Evolutionary conservation across 2,329 filamentous ascomycete genomes (phyloP).

Genomic region (Aspergillus aculeatinus): DNA sequence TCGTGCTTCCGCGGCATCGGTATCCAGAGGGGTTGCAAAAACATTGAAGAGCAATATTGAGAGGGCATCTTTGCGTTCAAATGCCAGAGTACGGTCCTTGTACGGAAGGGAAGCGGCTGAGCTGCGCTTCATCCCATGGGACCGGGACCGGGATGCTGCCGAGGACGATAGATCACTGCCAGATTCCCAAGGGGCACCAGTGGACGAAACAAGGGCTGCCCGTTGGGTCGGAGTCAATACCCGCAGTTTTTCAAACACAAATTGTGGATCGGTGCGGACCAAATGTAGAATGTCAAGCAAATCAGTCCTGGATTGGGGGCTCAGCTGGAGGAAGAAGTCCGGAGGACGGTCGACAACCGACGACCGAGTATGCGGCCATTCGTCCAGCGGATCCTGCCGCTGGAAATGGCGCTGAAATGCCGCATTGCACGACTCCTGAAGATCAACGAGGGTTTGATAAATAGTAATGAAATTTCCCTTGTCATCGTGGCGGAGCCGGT

Average conservation of each 20-base stretch:
- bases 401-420: conserved; percentile 33
- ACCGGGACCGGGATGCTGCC: conserved; percentile 57
- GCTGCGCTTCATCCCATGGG: conserved; percentile 48
- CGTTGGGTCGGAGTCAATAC: conserved; percentile 75
- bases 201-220: conserved; percentile 71
- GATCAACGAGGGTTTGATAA: conserved; percentile 45
- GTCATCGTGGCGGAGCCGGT: conserved; percentile 47
- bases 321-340: conserved; percentile 63
- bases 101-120: conserved; percentile 56
- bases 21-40: conserved; percentile 81
- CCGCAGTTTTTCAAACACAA: conserved; percentile 78
- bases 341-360: conserved; percentile 35
- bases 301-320: conserved; percentile 69
- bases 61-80: conserved; percentile 83
- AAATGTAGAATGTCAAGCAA: conserved; percentile 77
- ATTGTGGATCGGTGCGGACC: conserved; percentile 82
- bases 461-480: conserved; percentile 46
- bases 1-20: conserved; percentile 76
- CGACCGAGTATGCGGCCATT: conserved; percentile 36
- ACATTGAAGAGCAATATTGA: conserved; percentile 83
- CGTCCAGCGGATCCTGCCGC: conserved; percentile 36
- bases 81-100: conserved; percentile 80
- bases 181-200: conserved; percentile 75
- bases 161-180: conserved; percentile 77
- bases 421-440: conserved; percentile 44